Evolutionary conservation across 1,284 basidiomycete genomes (phyloP), one percentile per base, ranked within the genome.

Genomic region (Trametes polyzona): DNA sequence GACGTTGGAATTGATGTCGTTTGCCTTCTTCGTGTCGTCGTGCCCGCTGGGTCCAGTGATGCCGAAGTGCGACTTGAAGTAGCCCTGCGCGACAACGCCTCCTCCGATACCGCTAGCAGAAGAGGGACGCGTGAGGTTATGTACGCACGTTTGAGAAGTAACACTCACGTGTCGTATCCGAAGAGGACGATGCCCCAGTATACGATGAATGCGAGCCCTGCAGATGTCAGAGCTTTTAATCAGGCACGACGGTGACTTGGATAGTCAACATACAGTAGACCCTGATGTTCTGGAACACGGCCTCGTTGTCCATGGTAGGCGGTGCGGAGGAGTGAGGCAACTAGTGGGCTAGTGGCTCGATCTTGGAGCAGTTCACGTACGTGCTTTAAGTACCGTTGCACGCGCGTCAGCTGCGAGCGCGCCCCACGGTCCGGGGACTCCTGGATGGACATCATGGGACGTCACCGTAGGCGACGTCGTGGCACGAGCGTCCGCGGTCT

Each of bases 101-200:
- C 87, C 87, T 33, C 86, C 86, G 53, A 81, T 74, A 64, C 79
- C 76, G 30, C 81, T 83, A 51, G n/a, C n/a, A 59, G 2, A 47
- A 32, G 47, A 42, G 29, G 24, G 4, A 8, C 24, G 17, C 16
- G 10, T 41, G 60, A 64, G 59, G n/a, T n/a, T n/a, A n/a, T 55
- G 47, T 41, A 36, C 27, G 29, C n/a, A 26, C 17, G 11, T 29
- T 7, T 16, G 21, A 5, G 10, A 40, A 14, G 6, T 24, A 8
- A 11, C 17, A 80, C 84, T 57, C 67, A 87, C 83, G 82, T 82
- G 69, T 89, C 88, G 66, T 90, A 91, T 68, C 90, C 90, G 66
- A 92, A 92, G 12, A 92, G 75, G 41, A 92, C 76, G 64, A 92
- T 91, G 12, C 90, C 90, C 83, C 88, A 86, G 70, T 90, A 92